Base-by-base conservation (phyloP, 306 rosid species). In the Cicer judaicum region DNA sequence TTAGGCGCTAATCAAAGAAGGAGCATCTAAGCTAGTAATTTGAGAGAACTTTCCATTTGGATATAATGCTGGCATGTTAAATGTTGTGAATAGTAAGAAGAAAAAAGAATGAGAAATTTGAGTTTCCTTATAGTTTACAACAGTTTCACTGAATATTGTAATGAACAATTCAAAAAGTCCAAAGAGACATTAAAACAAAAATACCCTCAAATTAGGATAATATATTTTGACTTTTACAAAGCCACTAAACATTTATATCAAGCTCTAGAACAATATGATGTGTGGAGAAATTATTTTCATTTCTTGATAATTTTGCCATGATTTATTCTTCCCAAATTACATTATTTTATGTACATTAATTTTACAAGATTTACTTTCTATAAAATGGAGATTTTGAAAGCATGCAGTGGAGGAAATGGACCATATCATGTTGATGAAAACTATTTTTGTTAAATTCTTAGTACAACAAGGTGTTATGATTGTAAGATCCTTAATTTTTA, bases 201-300 rank as follows among this genome's bases (percentile, higher is more conserved):
- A 21, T 63, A 83, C 44, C 82, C 80, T n/a, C 77, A 83, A 14
- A 76, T 79, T 16, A 85, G 43, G 10, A 79, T 88, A 14, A 70
- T 83, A 8, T 85, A 81, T 53, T 87, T 84, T 8, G 88, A 88
- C 44, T 85, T 85, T 60, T 85, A 81, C 8, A 74, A 70, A 7
- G 61, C 79, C 0, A 65, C 84, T 5, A 72, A 72, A 54, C 83
- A 60, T 13, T 83, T 85, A 38, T 82, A 40, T 71, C 74, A 74
- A 55, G 64, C 71, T 2, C 85, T 90, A n/a, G 19, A 40, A 41
- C 56, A 69, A 11, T 43, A 84, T 24, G 92, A 87, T 74, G 16
- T 47, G 78, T 48, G 40, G 13, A 16, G 12, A 1, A 2, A 18
- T 8, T 53, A 53, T 53, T 53, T 53, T 53, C 11, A 8, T 54